Conservation (phyloP, 2,329 filamentous ascomycete genomes). For the Chlorencoelia australis region DNA sequence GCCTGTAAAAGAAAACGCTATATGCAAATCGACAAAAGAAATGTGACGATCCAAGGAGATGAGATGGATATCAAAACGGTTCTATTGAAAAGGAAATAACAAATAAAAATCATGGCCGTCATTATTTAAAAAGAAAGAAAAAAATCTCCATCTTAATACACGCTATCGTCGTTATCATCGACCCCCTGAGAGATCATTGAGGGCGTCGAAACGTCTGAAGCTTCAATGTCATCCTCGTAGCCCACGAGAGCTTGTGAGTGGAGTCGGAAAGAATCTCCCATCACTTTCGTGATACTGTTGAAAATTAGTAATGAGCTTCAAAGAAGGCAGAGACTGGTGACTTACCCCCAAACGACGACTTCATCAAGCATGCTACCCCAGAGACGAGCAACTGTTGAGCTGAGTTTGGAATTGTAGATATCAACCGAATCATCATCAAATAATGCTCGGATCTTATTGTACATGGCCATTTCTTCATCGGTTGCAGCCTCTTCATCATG, state of each 20-base stretch:
- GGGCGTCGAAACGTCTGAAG: constrained; percentile 56
- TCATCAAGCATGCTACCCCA: constrained; percentile 99
- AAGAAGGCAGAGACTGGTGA: constrained; percentile 24
- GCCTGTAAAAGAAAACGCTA: constrained; percentile 20
- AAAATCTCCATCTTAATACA: constrained; percentile 39
- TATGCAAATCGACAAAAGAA: constrained; percentile 27
- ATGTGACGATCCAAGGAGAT: constrained; percentile 19
- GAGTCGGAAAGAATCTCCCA: constrained; percentile 96
- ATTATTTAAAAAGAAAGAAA: too few relatives aligned
- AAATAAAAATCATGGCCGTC: constrained; percentile 37
- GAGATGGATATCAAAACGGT: constrained; percentile 25
- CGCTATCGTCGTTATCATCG: constrained; percentile 54
- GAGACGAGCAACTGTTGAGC: constrained; percentile 86
- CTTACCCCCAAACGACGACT: constrained; percentile 98
- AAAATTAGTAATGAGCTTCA: constrained; percentile 33
- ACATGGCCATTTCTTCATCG: constrained; percentile 78
- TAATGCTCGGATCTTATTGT: constrained; percentile 81
- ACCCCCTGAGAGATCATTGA: constrained; percentile 64
- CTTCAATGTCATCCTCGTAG: constrained; percentile 78
- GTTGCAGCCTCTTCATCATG: constrained; percentile 90
- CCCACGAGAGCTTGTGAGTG: constrained; percentile 90
- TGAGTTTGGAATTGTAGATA: constrained; percentile 71
- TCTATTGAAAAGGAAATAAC: constrained; percentile 22
- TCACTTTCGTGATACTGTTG: constrained; percentile 75
- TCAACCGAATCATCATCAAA: constrained; percentile 88